Evolutionary conservation across 805 yeast species (phyloP), one percentile per base, ranked within the genome.

Genomic region (Jamesozyma rosinii): DNA sequence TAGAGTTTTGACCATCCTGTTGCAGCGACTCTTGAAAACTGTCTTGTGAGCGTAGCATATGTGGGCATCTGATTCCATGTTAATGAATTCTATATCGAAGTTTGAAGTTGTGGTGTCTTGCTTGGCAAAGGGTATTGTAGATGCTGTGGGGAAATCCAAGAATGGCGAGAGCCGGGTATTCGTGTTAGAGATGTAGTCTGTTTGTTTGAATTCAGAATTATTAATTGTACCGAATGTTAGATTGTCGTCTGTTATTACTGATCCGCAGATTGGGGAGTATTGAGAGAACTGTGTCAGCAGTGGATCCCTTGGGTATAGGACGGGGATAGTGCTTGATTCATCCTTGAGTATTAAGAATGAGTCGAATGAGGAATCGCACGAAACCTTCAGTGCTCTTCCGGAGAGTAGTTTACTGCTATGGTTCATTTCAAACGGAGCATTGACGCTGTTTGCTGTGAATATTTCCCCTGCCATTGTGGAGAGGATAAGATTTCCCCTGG

Each of bases 381-480:
- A 58, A 3, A 88, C 95, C 40, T 67, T 68, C 52, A 65, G 27
- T 50, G 59, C 38, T 55, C 65, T 53, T 48, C 66, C 56, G 43
- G 64, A 42, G 37, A 55, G 45, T 45, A 70, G 51, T 47, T 61
- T 71, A 21, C 67, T 49, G 46, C 69, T 59, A 48, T 53, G 45
- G 27, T 55, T 41, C 42, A 49, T 49, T 46, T 57, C 49, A 43
- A 56, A 47, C 5, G 45, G 26, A 19, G 29, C 29, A 24, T 40
- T 50, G 2, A 46, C 34, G 3, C 37, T 37, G 20, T 38, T 32
- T 5, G 35, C 43, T 19, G 68, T 66, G 50, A 74, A 86, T 0
- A 76, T 84, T 19, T 81, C 72, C 0, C 96, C 96, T 39, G 78
- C 77, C 18, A 67, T 59, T 0, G 92, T 81, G 48, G 83, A 75